These are phyloP conservation scores for Stropharia rugosoannulata DNA, from an alignment of 768 basidiomycete genomes.

Conservation along the genomic window DNA sequence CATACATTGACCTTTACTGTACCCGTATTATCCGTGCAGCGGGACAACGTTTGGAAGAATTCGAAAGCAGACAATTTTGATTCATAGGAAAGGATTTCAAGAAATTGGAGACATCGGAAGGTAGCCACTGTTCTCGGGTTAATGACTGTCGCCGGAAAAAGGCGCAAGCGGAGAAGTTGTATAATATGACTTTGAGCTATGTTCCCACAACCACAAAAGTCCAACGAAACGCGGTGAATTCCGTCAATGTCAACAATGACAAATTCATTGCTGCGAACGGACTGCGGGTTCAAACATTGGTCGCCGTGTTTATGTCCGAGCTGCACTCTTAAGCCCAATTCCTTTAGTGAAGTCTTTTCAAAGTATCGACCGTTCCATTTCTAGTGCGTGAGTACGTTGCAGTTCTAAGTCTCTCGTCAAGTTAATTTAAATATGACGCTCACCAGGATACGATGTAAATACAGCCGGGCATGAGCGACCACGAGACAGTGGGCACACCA, in stretches of 20 bases:
- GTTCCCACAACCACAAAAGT: slow-evolving; percentile 28
- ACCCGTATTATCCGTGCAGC: slow-evolving; percentile 30
- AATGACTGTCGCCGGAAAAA: slow-evolving; percentile 28
- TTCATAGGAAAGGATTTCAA: slow-evolving; percentile 30
- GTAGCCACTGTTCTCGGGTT: slow-evolving; percentile 29
- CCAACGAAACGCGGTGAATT: slow-evolving; percentile 24
- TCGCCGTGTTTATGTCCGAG: neutral
- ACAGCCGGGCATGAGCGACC: no score
- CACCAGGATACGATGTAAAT: neutral
- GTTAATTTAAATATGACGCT: no score
- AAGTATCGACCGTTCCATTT: neutral
- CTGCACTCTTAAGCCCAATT: neutral
- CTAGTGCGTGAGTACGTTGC: neutral
- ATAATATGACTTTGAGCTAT: slow-evolving; percentile 1
- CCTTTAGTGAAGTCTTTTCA: neutral
- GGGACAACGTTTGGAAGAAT: slow-evolving; percentile 26
- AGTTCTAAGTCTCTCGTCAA: no score
- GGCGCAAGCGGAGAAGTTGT: slow-evolving; percentile 29
- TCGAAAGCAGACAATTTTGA: slow-evolving; percentile 31
- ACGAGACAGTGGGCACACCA: no score
- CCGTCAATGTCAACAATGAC: slow-evolving; percentile 21
- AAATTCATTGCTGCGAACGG: slow-evolving; percentile 11
- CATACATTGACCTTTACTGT: slow-evolving; percentile 12
- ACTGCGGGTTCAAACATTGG: neutral
- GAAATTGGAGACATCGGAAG: slow-evolving; percentile 25